Evolutionary conservation across 139 green algal genomes (phyloP), one percentile per base, ranked within the genome.

Genomic region (Haematococcus sp.): DNA sequence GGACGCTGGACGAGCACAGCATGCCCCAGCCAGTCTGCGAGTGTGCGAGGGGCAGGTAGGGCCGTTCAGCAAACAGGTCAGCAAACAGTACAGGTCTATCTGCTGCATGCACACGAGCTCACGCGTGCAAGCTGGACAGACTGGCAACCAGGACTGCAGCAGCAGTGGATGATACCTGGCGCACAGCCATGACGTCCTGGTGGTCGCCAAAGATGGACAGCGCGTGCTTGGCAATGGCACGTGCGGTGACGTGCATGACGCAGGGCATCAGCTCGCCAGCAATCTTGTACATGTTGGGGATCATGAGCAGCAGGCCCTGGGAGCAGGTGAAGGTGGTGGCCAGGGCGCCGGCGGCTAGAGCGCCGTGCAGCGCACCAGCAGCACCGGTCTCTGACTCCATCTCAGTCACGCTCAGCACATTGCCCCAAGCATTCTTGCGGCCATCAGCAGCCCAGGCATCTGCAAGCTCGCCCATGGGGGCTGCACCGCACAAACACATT

Each of bases 261-360:
- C 79, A 86, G 3, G 84, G 84, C 46, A 85, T 79, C 63, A 88
- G 76, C 79, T 89, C 84, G 25, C 84, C 84, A 1, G 79, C 76
- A 2, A 89, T 88, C 79, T 89, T 89, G 84, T 89, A 89, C 84
- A 83, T 84, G 76, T 84, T 86, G 71, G 84, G 84, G 43, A 89
- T 84, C 84, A 89, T 89, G 59, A 89, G 74, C 76, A 89, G 81
- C 76, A 89, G 76, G 67, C 84, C 84, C 79, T 89, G 84, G 49
- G 76, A 85, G 76, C 78, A 87, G 5, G 84, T 89, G 79, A 89
- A 89, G n/a, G 84, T 86, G 40, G 84, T 89, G 17, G 76, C 79
- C 13, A 89, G 70, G 17, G 78, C 44, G 34, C 84, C 84, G n/a
- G 84, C 82, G 4, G 82, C 76, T 35, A 89, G 76, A 1, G 84